These are phyloP conservation scores for Psilocybe cubensis DNA, from an alignment of 768 basidiomycete genomes.

Conservation along the genomic window DNA sequence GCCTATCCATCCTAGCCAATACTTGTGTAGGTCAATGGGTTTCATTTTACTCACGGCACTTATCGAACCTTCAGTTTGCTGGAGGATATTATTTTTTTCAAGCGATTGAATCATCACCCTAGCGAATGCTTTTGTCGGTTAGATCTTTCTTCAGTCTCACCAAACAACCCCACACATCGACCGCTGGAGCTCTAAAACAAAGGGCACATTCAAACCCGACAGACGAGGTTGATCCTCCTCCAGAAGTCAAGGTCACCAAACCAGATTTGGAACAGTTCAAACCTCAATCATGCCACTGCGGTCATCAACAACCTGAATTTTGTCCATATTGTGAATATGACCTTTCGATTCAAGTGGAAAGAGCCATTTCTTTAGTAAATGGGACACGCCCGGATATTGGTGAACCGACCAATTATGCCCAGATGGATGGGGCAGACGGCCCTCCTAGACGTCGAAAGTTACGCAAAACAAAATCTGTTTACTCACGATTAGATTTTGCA, in stretches of 20 bases:
- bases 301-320: slow-evolving; percentile 17
- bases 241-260: background rate
- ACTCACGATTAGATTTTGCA: slow-evolving; percentile 20
- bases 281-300: slow-evolving; percentile 15
- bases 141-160: slow-evolving; percentile 18
- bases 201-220: background rate
- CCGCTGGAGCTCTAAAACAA: background rate
- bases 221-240: background rate
- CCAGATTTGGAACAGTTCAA: background rate
- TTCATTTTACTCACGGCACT: background rate
- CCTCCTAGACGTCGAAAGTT: slow-evolving; percentile 17
- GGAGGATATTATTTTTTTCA: background rate
- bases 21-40: background rate
- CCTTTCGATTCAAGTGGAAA: slow-evolving; percentile 4
- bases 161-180: background rate
- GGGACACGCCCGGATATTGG: background rate
- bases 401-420: background rate
- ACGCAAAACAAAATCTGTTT: slow-evolving; percentile 22
- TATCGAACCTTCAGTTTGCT: background rate
- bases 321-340: slow-evolving; percentile 29
- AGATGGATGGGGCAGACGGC: slow-evolving; percentile 1
- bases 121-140: slow-evolving; percentile 21
- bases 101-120: background rate
- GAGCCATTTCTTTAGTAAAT: slow-evolving; percentile 5
- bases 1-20: background rate